Evolutionary conservation across 2,329 filamentous ascomycete genomes (phyloP).

Genomic region (Tolypocladium pustulatum): DNA sequence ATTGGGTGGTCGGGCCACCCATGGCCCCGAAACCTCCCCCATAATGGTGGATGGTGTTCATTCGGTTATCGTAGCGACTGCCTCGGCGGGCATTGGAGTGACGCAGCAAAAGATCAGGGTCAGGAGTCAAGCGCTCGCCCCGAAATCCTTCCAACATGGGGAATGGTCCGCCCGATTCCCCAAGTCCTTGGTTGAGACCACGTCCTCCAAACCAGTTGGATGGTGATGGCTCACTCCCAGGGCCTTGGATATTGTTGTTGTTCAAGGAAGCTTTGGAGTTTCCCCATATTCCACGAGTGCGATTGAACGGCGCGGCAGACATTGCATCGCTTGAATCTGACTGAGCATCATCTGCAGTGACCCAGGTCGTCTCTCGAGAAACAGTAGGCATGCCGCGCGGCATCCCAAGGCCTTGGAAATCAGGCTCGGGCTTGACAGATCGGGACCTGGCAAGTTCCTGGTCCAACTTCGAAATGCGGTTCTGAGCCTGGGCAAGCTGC

Average conservation of each 20-base stretch:
- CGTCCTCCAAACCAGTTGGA: conserved; percentile 35
- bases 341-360: conserved; percentile 40
- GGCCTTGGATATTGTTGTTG: conserved; percentile 21
- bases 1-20: conserved; percentile 18
- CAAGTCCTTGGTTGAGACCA: conserved; percentile 24
- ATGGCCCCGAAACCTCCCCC: conserved; percentile 20
- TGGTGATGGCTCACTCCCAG: conserved; percentile 24
- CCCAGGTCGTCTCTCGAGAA: conserved; percentile 39
- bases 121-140: conserved; percentile 35
- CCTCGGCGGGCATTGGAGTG: conserved; percentile 31
- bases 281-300: conserved; percentile 46
- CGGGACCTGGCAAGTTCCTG: conserved; percentile 59
- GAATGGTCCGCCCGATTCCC: conserved; percentile 27
- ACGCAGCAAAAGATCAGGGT: conserved; percentile 36
- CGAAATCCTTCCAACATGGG: conserved; percentile 29
- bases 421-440: conserved; percentile 42
- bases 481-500: conserved; percentile 61
- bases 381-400: conserved; percentile 9
- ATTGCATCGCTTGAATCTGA: conserved; percentile 47
- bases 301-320: conserved; percentile 39
- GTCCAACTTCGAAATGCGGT: conserved; percentile 60
- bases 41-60: conserved; percentile 22
- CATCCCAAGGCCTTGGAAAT: conserved; percentile 10
- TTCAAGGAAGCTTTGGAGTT: conserved; percentile 31
- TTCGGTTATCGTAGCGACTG: conserved; percentile 36